Conservation (phyloP, 2,329 filamentous ascomycete species). For the Emergomyces orientalis region DNA sequence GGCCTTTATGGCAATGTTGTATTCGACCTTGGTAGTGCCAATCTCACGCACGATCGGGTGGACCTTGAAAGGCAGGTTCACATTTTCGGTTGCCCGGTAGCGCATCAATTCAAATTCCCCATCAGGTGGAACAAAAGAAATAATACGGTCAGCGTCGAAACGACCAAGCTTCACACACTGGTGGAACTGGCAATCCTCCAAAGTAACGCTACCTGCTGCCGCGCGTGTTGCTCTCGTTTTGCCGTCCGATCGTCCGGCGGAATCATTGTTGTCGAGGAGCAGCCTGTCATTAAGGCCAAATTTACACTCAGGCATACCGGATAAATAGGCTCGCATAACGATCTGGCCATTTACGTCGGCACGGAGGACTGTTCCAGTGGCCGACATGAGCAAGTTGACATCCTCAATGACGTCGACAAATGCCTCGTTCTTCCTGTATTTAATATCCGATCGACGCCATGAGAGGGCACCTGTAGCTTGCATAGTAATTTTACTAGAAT, state of each 20-base stretch:
- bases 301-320: slow-evolving; percentile 95
- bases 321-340: slow-evolving; percentile 95
- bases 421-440: slow-evolving; percentile 98
- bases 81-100: slow-evolving; percentile 95
- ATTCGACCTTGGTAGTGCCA: slow-evolving; percentile 94
- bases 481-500: slow-evolving; percentile 98
- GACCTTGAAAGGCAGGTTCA: slow-evolving; percentile 97
- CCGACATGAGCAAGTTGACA: slow-evolving; percentile 98
- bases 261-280: slow-evolving; percentile 68
- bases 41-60: slow-evolving; percentile 98
- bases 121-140: slow-evolving; percentile 92
- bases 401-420: slow-evolving; percentile 99
- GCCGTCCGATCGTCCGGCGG: slow-evolving; percentile 40
- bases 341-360: slow-evolving; percentile 97
- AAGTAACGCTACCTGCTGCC: slow-evolving; percentile 84
- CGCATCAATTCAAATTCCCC: slow-evolving; percentile 98
- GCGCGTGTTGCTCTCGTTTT: slow-evolving; percentile 86
- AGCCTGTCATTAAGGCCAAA: slow-evolving; percentile 95
- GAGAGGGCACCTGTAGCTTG: slow-evolving; percentile 95
- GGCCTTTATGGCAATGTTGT: slow-evolving; percentile 92
- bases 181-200: slow-evolving; percentile 98
- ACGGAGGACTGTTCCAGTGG: slow-evolving; percentile 84
- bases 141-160: slow-evolving; percentile 93
- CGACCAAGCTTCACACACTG: slow-evolving; percentile 97
- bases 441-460: slow-evolving; percentile 94